phyloP scores from a whole-genome alignment of 768 basidiomycete genomes.

The Kwoniella sp. region DNA sequence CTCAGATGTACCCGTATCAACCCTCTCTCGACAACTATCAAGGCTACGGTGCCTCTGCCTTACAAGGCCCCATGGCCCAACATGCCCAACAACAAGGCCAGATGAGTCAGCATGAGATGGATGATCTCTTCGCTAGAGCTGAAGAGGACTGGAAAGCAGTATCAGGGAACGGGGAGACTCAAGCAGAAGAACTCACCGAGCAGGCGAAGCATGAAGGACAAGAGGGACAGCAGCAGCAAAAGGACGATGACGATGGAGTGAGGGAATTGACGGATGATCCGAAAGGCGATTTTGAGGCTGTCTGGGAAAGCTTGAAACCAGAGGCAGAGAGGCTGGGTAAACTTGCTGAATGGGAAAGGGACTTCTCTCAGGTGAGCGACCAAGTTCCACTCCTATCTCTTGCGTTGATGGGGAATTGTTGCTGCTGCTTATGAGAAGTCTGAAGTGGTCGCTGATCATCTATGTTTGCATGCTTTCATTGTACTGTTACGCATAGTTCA shows the following conservation, averaged over 20 bases:
- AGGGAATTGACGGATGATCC: slow-evolving; percentile 32
- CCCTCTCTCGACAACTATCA: background rate
- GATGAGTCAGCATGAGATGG: slow-evolving; percentile 18
- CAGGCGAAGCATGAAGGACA: slow-evolving; percentile 7
- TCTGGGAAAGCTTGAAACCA: slow-evolving; percentile 54
- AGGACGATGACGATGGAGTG: slow-evolving; percentile 7
- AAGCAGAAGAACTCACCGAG: slow-evolving; percentile 16
- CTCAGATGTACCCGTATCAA: background rate
- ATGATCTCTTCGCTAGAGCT: slow-evolving; percentile 17
- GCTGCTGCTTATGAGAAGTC: too few species aligned
- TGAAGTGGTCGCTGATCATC: slow-evolving; percentile 1
- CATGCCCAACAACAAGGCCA: background rate
- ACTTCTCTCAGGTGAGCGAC: slow-evolving; percentile 50
- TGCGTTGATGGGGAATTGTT: too few species aligned
- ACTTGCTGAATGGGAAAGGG: slow-evolving; percentile 54
- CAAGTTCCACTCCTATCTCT: too few species aligned
- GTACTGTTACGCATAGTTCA: slow-evolving; percentile 35
- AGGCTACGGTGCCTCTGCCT: background rate
- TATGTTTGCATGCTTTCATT: background rate
- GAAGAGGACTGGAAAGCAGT: slow-evolving; percentile 43
- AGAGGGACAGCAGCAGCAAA: slow-evolving; percentile 1
- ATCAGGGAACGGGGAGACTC: slow-evolving; percentile 22
- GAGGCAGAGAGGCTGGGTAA: slow-evolving; percentile 51
- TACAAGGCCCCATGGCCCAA: background rate
- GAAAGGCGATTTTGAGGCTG: slow-evolving; percentile 51